These are phyloP conservation scores for Hordeum marinum DNA, from an alignment of 176 grass and related monocot genomes.

Conservation along the genomic window DNA sequence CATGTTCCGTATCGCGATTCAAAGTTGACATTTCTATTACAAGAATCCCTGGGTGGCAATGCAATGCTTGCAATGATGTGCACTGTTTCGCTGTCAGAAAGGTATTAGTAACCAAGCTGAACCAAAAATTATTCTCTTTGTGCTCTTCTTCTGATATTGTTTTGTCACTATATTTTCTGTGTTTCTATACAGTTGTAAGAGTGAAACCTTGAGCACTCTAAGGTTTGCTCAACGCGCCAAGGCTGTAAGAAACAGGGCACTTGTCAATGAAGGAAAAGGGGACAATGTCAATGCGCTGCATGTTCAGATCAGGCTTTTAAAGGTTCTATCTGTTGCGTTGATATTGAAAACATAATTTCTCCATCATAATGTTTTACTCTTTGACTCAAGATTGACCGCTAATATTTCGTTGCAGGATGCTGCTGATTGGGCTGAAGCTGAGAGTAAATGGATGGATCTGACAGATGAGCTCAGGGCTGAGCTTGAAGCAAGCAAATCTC, in stretches of 20 bases:
- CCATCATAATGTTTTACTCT: background rate
- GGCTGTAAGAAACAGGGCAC: constrained; percentile 83
- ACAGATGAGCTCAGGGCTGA: constrained; percentile 81
- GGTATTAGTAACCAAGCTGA: constrained; percentile 33
- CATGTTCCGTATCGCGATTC: constrained; percentile 93
- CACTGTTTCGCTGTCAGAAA: constrained; percentile 73
- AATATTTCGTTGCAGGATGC: constrained; percentile 45
- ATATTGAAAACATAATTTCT: constrained; percentile 11
- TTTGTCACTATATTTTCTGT: background rate
- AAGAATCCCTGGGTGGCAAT: constrained; percentile 97
- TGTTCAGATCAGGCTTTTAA: constrained; percentile 66
- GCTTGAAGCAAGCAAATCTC: constrained; percentile 54
- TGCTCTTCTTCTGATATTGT: background rate
- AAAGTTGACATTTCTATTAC: constrained; percentile 85
- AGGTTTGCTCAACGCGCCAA: constrained; percentile 95
- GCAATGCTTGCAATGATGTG: constrained; percentile 97
- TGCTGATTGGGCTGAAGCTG: constrained; percentile 49
- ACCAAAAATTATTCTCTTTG: background rate
- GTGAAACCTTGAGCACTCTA: constrained; percentile 83
- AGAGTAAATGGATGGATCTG: constrained; percentile 76
- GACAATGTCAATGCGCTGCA: constrained; percentile 78
- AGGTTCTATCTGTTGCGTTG: constrained; percentile 37
- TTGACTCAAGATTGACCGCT: constrained; percentile 5
- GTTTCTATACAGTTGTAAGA: constrained; percentile 65
- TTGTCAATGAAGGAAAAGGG: constrained; percentile 81